Conservation (phyloP, 805 yeast genomes). For the Yarrowia sp. region DNA sequence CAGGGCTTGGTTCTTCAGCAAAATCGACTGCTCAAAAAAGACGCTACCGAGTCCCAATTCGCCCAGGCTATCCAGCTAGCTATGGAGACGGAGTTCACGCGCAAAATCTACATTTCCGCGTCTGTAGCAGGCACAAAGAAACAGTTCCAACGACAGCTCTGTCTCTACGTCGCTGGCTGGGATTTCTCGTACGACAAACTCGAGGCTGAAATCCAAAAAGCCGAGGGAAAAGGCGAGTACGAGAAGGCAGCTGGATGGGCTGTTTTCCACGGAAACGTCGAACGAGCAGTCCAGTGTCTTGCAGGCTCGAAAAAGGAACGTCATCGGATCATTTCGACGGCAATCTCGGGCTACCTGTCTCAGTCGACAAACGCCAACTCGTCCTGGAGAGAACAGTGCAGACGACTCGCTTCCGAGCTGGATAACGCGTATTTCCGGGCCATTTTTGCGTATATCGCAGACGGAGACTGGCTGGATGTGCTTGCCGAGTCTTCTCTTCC, state of each 20-base stretch:
- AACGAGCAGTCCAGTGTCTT: conserved; percentile 78
- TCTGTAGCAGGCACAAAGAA: conserved; percentile 53
- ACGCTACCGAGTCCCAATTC: conserved; percentile 27
- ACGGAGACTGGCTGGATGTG: conserved; percentile 96
- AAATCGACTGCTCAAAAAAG: conserved; percentile 39
- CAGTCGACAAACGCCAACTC: conserved; percentile 65
- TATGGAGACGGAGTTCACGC: conserved; percentile 52
- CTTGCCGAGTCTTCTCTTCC: conserved; percentile 89
- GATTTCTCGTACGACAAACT: conserved; percentile 77
- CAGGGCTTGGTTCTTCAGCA: conserved; percentile 43
- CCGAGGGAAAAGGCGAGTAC: conserved; percentile 64
- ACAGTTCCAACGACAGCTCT: conserved; percentile 73
- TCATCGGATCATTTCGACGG: conserved; percentile 83
- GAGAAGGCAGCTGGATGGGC: conserved; percentile 99
- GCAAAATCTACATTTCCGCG: conserved; percentile 46
- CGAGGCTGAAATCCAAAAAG: conserved; percentile 66
- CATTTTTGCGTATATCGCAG: conserved; percentile 91
- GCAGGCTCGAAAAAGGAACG: conserved; percentile 75
- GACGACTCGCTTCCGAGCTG: conserved; percentile 83
- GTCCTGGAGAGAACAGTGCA: conserved; percentile 93
- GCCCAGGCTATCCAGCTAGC: conserved; percentile 39
- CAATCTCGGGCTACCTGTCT: conserved; percentile 87
- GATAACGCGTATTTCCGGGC: conserved; percentile 90
- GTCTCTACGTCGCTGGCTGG: conserved; percentile 90
- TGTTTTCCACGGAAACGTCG: conserved; percentile 87